These are phyloP conservation scores for Beauveria brongniartii DNA, from an alignment of 2,329 filamentous ascomycete genomes.

Conservation along the genomic window DNA sequence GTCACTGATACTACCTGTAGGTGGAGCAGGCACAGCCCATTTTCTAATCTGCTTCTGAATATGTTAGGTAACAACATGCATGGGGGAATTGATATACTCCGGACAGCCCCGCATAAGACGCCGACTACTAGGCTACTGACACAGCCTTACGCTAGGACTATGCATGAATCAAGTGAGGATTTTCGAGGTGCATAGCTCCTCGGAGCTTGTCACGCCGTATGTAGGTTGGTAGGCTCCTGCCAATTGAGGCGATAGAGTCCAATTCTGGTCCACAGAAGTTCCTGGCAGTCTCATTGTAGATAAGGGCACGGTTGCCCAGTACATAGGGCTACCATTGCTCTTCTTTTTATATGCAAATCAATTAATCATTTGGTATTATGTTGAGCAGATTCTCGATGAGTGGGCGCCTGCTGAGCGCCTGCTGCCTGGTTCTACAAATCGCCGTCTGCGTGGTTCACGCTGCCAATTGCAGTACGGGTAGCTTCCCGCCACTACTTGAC, in stretches of 20 bases:
- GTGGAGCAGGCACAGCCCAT: not conserved
- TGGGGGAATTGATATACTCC: not conserved
- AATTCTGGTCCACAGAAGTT: not conserved
- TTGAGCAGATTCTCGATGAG: not conserved
- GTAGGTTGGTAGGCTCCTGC: not conserved
- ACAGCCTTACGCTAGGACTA: not conserved
- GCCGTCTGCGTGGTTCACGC: not conserved
- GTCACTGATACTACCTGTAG: not conserved
- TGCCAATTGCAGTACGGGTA: not conserved
- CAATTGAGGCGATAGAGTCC: not conserved
- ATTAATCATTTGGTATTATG: not conserved
- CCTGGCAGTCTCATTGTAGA: not conserved
- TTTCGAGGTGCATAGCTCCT: not conserved
- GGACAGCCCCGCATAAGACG: not conserved
- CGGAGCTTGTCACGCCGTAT: not conserved
- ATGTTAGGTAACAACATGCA: not conserved
- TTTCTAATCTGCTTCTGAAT: not conserved
- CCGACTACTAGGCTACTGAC: not conserved
- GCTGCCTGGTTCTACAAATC: not conserved
- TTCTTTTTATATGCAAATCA: not conserved
- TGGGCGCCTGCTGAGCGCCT: not conserved
- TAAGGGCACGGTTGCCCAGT: not conserved
- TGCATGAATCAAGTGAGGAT: not conserved
- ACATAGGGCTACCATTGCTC: not conserved
- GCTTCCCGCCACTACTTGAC: slow-evolving; percentile 4